Percentiles rank a stretch among this genome's conserved stretches.
Evolutionary conservation across 2,329 filamentous ascomycete species (phyloP).

Genomic region (Beauveria sp.): DNA sequence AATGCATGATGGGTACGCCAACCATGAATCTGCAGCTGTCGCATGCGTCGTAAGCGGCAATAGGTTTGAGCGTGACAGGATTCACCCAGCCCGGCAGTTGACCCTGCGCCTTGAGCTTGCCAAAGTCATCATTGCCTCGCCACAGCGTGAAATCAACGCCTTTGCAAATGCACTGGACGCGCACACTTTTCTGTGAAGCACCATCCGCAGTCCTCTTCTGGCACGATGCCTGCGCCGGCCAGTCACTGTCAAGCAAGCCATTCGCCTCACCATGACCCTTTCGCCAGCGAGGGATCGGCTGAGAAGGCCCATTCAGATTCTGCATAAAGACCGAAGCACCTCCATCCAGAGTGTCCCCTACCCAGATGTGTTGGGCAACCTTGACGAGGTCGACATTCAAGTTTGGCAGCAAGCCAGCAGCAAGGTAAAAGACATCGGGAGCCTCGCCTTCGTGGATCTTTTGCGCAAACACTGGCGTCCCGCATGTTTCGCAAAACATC

Average conservation of each 20-base stretch:
- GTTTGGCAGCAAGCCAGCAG: constrained; percentile 32
- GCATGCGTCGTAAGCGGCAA: constrained; percentile 36
- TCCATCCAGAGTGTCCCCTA: constrained; percentile 45
- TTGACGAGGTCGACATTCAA: constrained; percentile 21
- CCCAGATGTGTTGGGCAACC: constrained; percentile 33
- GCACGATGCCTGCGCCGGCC: constrained; percentile 19
- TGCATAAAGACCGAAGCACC: constrained; percentile 41
- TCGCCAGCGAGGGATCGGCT: constrained; percentile 20
- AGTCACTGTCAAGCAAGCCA: constrained; percentile 20
- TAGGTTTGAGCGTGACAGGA: constrained; percentile 31
- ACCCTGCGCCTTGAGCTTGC: constrained; percentile 19
- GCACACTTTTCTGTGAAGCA: constrained; percentile 19
- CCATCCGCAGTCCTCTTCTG: constrained; percentile 13
- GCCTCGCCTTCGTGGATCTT: constrained; percentile 4
- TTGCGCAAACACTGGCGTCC: constrained; percentile 35
- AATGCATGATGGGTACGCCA: constrained; percentile 36
- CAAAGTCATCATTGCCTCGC: constrained; percentile 22
- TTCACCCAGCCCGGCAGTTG: constrained; percentile 36
- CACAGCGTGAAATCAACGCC: constrained; percentile 36
- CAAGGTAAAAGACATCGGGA: constrained; percentile 19
- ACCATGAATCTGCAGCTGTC: constrained; percentile 37
- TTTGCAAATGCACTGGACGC: constrained; percentile 37
- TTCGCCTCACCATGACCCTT: constrained; percentile 18
- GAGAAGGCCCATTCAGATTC: constrained; percentile 24
- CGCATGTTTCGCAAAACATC: constrained; percentile 36